Evolutionary conservation across 1,284 basidiomycete species (phyloP), one percentile per base, ranked within the genome.

Genomic region (Naganishia sp.): DNA sequence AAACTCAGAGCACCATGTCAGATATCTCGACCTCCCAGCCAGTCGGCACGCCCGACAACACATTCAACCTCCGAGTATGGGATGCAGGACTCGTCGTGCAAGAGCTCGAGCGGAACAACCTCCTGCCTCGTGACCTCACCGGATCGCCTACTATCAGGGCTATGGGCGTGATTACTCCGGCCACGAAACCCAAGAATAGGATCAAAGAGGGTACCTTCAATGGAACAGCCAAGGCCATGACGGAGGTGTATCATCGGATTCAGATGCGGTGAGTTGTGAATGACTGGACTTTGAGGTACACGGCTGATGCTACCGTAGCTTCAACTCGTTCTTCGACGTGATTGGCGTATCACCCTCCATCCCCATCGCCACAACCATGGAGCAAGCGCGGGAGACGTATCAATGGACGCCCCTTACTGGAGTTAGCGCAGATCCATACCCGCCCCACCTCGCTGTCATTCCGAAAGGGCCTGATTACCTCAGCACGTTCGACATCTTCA

Each of bases 291-390:
- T 21, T 21, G 11, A n/a, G n/a, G 13, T 18, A 36, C 15, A 1
- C 21, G 25, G 21, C 9, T 9, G 25, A 21, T 55, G 23, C 11
- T 28, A 3, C 2, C 31, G 36, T 15, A 55, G 54, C 54, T 36
- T 55, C n/a, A 9, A 28, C 33, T 55, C 54, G 33, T 55, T 55
- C 54, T 55, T 55, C 31, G 54, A 55, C 31, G 54, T 55, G 33
- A 13, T 55, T 23, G 54, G 54, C 31, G 21, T 55, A 23, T 21
- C 23, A 13, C 54, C 54, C 11, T 55, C 54, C 5, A 55, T 55
- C 39, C 54, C 54, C 9, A 36, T 55, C 7, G 18, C 15, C 4
- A 55, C 25, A 6, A 42, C 21, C 9, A 23, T 55, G 25, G 54
- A 28, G 13, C n/a, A 28, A 6, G 36, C 25, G 39, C 3, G n/a